Conservation (phyloP, 2,329 filamentous ascomycete species). For the Phyllosticta citribraziliensis region DNA sequence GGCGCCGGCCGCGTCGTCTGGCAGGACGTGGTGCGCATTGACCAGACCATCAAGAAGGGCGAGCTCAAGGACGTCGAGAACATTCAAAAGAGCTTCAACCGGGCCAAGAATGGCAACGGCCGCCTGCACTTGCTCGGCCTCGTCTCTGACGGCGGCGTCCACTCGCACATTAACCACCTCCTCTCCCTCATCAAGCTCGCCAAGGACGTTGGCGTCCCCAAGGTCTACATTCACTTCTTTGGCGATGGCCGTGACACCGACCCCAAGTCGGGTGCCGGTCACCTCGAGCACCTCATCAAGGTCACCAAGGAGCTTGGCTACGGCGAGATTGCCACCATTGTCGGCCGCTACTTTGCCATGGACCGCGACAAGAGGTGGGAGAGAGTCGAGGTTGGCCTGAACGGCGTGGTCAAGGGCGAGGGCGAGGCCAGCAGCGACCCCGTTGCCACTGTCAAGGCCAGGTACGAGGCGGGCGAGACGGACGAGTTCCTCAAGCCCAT, state of each 20-base stretch:
- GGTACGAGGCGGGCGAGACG: constrained; percentile 79
- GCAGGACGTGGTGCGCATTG: constrained; percentile 92
- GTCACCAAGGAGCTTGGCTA: constrained; percentile 73
- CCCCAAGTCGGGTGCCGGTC: constrained; percentile 81
- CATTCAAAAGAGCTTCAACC: constrained; percentile 66
- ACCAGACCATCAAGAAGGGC: constrained; percentile 78
- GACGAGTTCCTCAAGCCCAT: constrained; percentile 99
- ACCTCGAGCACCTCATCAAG: constrained; percentile 77
- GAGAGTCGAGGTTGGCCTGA: constrained; percentile 78
- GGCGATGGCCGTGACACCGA: constrained; percentile 96
- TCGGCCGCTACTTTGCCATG: constrained; percentile 97
- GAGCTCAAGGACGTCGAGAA: constrained; percentile 67
- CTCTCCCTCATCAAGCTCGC: constrained; percentile 80
- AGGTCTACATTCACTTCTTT: constrained; percentile 99
- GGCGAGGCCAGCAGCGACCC: constrained; percentile 80
- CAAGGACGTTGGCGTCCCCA: constrained; percentile 74
- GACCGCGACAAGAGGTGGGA: constrained; percentile 99
- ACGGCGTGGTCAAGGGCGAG: constrained; percentile 75
- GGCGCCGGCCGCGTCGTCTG: constrained; percentile 94
- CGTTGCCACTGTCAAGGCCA: constrained; percentile 74
- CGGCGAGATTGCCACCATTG: constrained; percentile 83
- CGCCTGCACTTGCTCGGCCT: constrained; percentile 87
- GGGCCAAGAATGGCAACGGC: constrained; percentile 79
- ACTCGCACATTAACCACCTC: constrained; percentile 91
- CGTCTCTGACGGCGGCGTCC: constrained; percentile 91